Conservation (phyloP, 2,329 filamentous ascomycete genomes). For the Phialemonium atrogriseum region DNA sequence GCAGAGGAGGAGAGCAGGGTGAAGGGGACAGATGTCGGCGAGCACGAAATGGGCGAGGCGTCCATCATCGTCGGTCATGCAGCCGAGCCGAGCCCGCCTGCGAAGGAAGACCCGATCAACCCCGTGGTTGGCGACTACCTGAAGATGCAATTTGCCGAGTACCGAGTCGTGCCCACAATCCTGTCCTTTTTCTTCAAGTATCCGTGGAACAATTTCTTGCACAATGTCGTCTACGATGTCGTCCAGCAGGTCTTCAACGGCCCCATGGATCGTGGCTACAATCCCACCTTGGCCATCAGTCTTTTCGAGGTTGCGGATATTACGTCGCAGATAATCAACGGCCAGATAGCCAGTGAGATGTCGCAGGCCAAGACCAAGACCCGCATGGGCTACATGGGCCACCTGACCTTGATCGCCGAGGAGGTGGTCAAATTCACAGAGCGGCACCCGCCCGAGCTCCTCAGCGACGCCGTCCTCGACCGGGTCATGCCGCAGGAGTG, state of each 20-base stretch:
- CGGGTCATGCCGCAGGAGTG: conserved; percentile 84
- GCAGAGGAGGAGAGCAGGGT: conserved; percentile 3
- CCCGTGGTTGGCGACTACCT: conserved; percentile 87
- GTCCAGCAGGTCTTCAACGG: conserved; percentile 99
- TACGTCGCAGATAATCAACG: conserved; percentile 85
- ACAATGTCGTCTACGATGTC: conserved; percentile 98
- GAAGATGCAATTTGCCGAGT: conserved; percentile 93
- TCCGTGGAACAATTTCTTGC: conserved; percentile 98
- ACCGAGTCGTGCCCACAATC: conserved; percentile 91
- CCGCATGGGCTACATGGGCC: conserved; percentile 96
- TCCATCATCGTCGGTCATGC: conserved; percentile 19
- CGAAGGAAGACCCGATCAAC: conserved; percentile 10
- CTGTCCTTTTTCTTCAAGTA: conserved; percentile 97
- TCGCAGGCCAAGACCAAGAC: conserved; percentile 78
- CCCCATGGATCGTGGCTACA: conserved; percentile 92
- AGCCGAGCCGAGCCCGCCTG: conserved; percentile 10
- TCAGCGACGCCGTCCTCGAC: conserved; percentile 77
- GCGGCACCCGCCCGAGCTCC: conserved; percentile 77
- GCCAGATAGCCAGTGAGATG: conserved; percentile 79
- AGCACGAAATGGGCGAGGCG: conserved; percentile 16
- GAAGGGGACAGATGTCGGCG: conserved; percentile 2
- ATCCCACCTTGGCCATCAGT: conserved; percentile 80
- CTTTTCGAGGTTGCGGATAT: conserved; percentile 87
- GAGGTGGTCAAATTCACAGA: conserved; percentile 99
- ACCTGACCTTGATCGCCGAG: conserved; percentile 92